These are phyloP conservation scores for Amauroascus verrucosus DNA, from an alignment of 2,329 filamentous ascomycete species.

Conservation along the genomic window DNA sequence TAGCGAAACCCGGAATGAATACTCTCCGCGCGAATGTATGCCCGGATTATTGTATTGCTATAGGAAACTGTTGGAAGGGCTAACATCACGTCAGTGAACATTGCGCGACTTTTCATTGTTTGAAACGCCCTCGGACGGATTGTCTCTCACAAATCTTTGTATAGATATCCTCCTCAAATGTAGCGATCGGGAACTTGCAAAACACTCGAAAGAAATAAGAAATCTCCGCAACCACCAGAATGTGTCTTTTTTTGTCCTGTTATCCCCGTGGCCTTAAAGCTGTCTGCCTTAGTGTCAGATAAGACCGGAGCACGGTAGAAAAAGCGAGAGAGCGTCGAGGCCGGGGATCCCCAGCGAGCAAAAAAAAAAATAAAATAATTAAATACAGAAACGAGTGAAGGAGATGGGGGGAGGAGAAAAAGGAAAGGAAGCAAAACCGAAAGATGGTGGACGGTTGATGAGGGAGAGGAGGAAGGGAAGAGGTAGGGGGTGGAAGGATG, in stretches of 20 bases:
- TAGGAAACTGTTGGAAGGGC: neutral
- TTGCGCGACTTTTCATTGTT: neutral
- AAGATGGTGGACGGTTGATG: constrained; percentile 17
- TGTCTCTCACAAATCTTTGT: constrained; percentile 1
- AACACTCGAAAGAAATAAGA: neutral
- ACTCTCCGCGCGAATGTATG: neutral
- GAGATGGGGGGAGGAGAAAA: neutral
- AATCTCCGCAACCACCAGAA: neutral
- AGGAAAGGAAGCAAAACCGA: constrained; percentile 19
- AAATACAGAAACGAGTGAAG: constrained; percentile 4
- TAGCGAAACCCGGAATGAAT: neutral
- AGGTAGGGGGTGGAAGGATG: neutral
- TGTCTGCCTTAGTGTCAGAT: constrained; percentile 13
- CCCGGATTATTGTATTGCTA: neutral
- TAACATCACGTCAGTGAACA: neutral
- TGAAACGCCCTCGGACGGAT: neutral
- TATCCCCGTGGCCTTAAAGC: neutral
- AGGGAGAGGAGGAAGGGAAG: constrained; percentile 1
- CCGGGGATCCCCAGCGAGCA: neutral
- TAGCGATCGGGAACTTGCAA: neutral
- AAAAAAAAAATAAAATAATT: neutral
- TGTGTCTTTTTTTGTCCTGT: neutral
- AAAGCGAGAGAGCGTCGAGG: neutral
- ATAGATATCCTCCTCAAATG: neutral
- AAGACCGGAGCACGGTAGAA: neutral